Percentiles rank a stretch among this genome's conserved stretches.
phyloP scores from a whole-genome alignment of 2,329 filamentous ascomycete species.

The Fusarium lyarnte region DNA sequence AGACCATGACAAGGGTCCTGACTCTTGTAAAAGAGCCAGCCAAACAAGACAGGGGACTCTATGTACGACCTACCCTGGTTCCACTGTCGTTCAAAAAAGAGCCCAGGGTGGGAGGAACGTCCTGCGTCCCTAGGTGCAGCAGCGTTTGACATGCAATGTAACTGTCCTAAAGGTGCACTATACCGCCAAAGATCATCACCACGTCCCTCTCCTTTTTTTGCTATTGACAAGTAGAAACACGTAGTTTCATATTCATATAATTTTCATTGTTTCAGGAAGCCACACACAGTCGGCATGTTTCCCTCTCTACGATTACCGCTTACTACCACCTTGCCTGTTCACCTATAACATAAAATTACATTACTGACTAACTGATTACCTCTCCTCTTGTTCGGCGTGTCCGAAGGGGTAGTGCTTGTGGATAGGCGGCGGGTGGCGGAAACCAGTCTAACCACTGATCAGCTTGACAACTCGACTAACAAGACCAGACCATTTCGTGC shows the following conservation, averaged over 20 bases:
- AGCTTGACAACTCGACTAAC: conserved; percentile 15
- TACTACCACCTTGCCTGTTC: background rate
- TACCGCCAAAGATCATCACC: conserved; percentile 15
- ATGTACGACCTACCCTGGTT: conserved; percentile 19
- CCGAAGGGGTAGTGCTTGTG: conserved; percentile 35
- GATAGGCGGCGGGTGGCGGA: conserved; percentile 30
- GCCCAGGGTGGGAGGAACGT: conserved; percentile 13
- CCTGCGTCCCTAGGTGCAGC: conserved; percentile 17
- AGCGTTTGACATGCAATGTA: conserved; percentile 5
- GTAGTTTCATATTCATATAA: background rate
- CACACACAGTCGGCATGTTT: background rate
- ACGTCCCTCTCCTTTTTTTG: background rate
- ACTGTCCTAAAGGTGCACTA: background rate
- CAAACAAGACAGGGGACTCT: background rate
- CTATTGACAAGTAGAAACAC: background rate
- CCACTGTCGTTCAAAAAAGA: conserved; percentile 26
- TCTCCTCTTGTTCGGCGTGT: conserved; percentile 26
- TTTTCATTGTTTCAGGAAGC: conserved; percentile 8
- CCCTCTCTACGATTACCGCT: background rate
- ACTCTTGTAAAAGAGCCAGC: conserved; percentile 23
- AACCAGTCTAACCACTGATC: conserved; percentile 22
- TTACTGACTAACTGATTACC: background rate
- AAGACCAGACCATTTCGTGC: background rate
- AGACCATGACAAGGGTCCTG: conserved; percentile 36
- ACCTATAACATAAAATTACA: background rate